Evolutionary conservation across 176 grass and related monocot species (phyloP).

Genomic region (Alloteropsis semialata): DNA sequence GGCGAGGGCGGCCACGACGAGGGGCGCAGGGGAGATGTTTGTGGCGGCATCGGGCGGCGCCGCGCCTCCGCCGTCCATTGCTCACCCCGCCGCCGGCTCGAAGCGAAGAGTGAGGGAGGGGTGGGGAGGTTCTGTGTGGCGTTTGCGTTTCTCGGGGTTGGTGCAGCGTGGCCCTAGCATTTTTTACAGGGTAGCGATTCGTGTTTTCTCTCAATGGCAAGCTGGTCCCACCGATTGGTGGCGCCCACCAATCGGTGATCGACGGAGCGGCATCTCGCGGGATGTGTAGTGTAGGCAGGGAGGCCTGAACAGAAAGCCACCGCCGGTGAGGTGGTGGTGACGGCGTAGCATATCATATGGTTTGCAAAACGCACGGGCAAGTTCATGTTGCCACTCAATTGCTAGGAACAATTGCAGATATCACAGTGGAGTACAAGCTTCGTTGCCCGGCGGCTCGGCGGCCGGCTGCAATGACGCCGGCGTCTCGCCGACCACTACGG

Average conservation of each 20-base stretch:
- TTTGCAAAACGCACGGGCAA: too few species aligned
- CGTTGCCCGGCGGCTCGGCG: background rate
- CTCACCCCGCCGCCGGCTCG: background rate
- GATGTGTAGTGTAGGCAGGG: too few species aligned
- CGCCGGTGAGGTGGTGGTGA: too few species aligned
- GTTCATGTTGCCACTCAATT: too few species aligned
- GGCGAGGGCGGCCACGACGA: background rate
- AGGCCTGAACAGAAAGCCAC: too few species aligned
- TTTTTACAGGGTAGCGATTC: too few species aligned
- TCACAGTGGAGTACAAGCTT: background rate
- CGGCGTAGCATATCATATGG: too few species aligned
- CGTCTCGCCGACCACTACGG: background rate
- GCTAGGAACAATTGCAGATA: background rate
- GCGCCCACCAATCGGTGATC: too few species aligned
- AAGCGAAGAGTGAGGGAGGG: too few species aligned
- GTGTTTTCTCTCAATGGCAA: background rate
- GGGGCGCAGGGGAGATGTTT: background rate
- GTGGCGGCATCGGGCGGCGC: background rate
- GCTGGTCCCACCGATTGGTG: background rate
- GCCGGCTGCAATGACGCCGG: background rate
- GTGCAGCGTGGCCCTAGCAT: too few species aligned
- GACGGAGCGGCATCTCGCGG: too few species aligned
- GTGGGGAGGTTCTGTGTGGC: background rate
- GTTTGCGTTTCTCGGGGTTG: background rate
- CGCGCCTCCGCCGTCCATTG: slow-evolving; percentile 12